A percentile compares a stretch with the other conserved stretches of the same genome.
Conservation (phyloP, 2,329 filamentous ascomycete genomes). For the Xylariaceae sp. region DNA sequence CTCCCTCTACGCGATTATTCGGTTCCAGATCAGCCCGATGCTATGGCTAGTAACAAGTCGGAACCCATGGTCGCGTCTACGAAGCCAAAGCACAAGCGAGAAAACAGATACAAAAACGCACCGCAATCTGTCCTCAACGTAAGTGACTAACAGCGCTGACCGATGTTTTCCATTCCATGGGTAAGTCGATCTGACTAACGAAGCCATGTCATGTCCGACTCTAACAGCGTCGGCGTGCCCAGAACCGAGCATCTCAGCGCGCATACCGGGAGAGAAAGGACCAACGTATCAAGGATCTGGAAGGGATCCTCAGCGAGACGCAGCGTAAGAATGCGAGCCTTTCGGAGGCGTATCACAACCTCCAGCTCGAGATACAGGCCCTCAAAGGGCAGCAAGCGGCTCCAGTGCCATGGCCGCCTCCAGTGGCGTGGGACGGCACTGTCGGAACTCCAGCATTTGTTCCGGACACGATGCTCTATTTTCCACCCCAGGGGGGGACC, state of each 20-base stretch:
- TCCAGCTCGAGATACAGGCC: conserved; percentile 42
- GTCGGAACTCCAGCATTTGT: not conserved
- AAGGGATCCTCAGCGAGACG: conserved; percentile 49
- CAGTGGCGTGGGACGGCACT: not conserved
- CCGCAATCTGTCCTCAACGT: conserved; percentile 46
- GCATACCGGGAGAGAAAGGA: conserved; percentile 60
- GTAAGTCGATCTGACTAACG: conserved; percentile 10
- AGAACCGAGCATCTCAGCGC: conserved; percentile 56
- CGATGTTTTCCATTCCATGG: no score
- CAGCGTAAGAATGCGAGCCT: conserved; percentile 52
- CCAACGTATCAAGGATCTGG: conserved; percentile 59
- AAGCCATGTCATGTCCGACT: not conserved
- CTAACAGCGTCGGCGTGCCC: conserved; percentile 49
- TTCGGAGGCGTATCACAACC: conserved; percentile 47
- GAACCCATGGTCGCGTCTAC: conserved; percentile 24
- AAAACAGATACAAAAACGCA: conserved; percentile 50
- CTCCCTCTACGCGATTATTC: not conserved
- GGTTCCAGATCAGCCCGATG: not conserved
- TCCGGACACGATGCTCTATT: not conserved
- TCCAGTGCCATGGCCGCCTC: not conserved
- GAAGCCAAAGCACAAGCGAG: conserved; percentile 45
- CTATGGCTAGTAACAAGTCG: conserved; percentile 10
- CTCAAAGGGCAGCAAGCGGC: conserved; percentile 33
- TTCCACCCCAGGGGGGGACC: not conserved
- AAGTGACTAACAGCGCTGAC: conserved; percentile 21